Evolutionary conservation across 1,284 basidiomycete genomes (phyloP), one percentile per base, ranked within the genome.

Genomic region (Boletus mariae): DNA sequence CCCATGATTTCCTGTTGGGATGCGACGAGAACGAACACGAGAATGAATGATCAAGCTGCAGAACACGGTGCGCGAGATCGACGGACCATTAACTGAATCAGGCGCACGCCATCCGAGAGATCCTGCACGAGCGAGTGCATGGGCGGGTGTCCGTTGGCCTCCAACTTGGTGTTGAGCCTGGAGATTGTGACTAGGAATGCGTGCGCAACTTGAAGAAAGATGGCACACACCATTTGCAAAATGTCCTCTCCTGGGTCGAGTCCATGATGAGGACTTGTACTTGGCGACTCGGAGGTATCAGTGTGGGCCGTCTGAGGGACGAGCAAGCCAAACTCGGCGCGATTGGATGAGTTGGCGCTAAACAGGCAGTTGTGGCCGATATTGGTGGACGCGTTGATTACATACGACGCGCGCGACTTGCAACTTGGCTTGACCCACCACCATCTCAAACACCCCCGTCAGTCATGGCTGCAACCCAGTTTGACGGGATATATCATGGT

Each of bases 161-260:
- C 93, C 34, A 99, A 81, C 69, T 96, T 96, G 7, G 94, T 94
- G 67, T 99, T 99, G 56, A 99, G 80, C 96, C 96, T 85, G 59
- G 37, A 60, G 41, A 42, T 48, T 17, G 37, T 37, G 52, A 25
- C 55, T 38, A 46, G 48, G 47, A 35, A 46, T 42, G 25, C 4
- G 17, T 17, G 47, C 40, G 20, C 1, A 40, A 51, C 29, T 20
- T 2, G 20, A 25, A 7, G 12, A 15, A 1, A 29, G n/a, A 34
- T 10, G 3, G 37, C 31, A 23, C 60, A 49, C 56, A 91, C 91
- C 91, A 94, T 83, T 92, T 93, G 69, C 92, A 92, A 68, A 94
- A 94, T 0, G 91, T 92, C 55, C 82, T 73, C 53, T 69, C 61
- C 65, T 70, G 67, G 29, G 68, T 68, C 34, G 67, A 70, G 53